Evolutionary conservation across 352 stramenopile species (phyloP).

Genomic region (Pythium guiyangense): DNA sequence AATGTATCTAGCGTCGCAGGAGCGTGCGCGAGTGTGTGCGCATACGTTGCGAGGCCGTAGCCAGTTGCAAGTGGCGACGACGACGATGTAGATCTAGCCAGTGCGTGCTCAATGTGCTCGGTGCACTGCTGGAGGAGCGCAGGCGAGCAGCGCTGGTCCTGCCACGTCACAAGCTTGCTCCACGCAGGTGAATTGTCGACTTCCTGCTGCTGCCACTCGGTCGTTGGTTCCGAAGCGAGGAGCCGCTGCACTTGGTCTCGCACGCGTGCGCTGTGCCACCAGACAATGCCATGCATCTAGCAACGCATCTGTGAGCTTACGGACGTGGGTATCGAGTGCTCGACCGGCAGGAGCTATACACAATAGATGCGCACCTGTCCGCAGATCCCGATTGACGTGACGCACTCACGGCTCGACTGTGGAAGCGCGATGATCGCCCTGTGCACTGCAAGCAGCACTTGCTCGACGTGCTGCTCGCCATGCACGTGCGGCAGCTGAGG

Average conservation of each 20-base stretch:
- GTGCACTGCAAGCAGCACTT: conserved; percentile 42
- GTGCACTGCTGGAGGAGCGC: conserved; percentile 40
- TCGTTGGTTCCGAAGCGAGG: conserved; percentile 2
- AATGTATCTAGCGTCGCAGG: conserved; percentile 33
- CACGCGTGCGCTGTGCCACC: conserved; percentile 58
- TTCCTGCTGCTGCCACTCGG: conserved; percentile 1
- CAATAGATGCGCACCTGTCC: conserved; percentile 37
- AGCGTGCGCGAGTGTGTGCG: conserved; percentile 37
- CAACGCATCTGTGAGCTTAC: background rate
- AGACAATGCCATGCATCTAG: conserved; percentile 86
- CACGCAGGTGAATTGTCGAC: conserved; percentile 20
- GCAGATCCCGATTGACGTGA: conserved; percentile 59
- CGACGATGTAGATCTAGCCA: conserved; percentile 6
- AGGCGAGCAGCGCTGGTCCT: conserved; percentile 68
- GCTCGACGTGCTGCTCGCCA: conserved; percentile 43
- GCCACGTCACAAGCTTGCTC: conserved; percentile 73
- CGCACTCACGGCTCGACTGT: conserved; percentile 10
- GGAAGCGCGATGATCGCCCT: conserved; percentile 30
- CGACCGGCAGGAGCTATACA: background rate
- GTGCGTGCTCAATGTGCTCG: conserved; percentile 7
- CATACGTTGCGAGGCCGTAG: conserved; percentile 69
- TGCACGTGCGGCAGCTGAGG: conserved; percentile 1
- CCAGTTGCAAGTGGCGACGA: conserved; percentile 43
- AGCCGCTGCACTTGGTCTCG: conserved; percentile 22
- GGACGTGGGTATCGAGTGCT: no score